A percentile compares a stretch with the other conserved stretches of the same genome.
Evolutionary conservation across 305 asterid genomes (phyloP).

Genomic region (Solanum aculeatissimum): DNA sequence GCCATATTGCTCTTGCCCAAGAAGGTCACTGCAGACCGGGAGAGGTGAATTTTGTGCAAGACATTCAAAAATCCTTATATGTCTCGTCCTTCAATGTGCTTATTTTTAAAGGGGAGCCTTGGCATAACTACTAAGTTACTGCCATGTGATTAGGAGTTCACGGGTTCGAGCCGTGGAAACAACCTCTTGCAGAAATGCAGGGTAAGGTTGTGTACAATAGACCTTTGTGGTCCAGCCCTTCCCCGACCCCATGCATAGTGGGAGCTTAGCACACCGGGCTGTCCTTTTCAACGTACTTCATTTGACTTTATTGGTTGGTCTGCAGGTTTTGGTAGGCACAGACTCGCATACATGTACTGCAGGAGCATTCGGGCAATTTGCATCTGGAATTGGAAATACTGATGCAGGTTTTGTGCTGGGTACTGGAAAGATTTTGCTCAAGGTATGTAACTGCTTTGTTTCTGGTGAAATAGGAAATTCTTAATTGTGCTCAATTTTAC

Average conservation of each 20-base stretch:
- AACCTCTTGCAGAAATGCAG: too few relatives aligned
- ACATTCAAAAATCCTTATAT: neutral
- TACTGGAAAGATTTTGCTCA: constrained; percentile 79
- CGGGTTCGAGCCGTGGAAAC: too few relatives aligned
- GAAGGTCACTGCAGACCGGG: constrained; percentile 99
- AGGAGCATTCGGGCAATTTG: constrained; percentile 96
- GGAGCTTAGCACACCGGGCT: too few relatives aligned
- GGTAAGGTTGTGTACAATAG: too few relatives aligned
- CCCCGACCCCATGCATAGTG: too few relatives aligned
- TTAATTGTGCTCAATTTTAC: neutral
- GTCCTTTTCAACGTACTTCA: neutral
- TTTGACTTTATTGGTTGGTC: neutral
- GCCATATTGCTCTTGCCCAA: constrained; percentile 97
- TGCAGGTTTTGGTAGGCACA: constrained; percentile 78
- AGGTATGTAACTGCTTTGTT: constrained; percentile 27
- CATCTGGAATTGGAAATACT: constrained; percentile 90
- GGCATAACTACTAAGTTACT: too few relatives aligned
- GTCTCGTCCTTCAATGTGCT: neutral
- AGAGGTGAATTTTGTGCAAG: constrained; percentile 39
- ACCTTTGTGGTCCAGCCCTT: too few relatives aligned
- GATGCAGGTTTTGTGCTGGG: constrained; percentile 90
- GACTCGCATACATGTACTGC: constrained; percentile 95
- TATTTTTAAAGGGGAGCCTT: too few relatives aligned
- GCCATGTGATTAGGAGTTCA: too few relatives aligned
- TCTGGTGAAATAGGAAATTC: neutral